These are phyloP conservation scores for Juncus inflexus DNA, from an alignment of 176 grass and related monocot genomes.

Conservation along the genomic window DNA sequence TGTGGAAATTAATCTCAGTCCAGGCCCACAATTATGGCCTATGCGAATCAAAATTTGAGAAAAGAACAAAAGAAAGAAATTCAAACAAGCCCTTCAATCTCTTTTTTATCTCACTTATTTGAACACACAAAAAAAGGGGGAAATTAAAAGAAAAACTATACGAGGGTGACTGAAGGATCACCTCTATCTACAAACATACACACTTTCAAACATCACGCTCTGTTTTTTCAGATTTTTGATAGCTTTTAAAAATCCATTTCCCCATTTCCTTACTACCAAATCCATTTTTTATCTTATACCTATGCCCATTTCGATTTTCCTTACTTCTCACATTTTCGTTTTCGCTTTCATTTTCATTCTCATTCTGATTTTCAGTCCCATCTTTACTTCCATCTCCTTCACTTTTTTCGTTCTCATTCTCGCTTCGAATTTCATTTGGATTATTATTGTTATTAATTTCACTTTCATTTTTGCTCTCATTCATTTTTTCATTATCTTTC, in stretches of 20 bases:
- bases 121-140: too few species aligned
- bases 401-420: not conserved
- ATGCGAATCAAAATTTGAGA: not conserved
- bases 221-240: not conserved
- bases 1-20: too few species aligned
- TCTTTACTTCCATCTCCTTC: not conserved
- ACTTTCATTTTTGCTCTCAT: not conserved
- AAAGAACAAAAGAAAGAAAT: not conserved
- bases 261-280: constrained; percentile 20
- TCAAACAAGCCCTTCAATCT: not conserved
- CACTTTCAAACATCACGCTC: constrained; percentile 2
- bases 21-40: too few species aligned
- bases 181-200: constrained; percentile 23
- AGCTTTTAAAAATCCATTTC: constrained; percentile 23
- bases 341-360: not conserved
- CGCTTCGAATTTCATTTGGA: not conserved
- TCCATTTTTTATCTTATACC: constrained; percentile 9
- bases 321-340: constrained; percentile 2
- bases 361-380: not conserved
- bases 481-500: not conserved
- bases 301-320: constrained; percentile 5
- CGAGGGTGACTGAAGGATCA: constrained; percentile 27
- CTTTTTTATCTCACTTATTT: too few species aligned
- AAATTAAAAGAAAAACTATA: constrained; percentile 18
- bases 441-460: not conserved